Percentiles rank a stretch among this genome's conserved stretches.
These are phyloP conservation scores for Pyrrhoderma lamaoense DNA, from an alignment of 1,284 basidiomycete species.

Conservation along the genomic window DNA sequence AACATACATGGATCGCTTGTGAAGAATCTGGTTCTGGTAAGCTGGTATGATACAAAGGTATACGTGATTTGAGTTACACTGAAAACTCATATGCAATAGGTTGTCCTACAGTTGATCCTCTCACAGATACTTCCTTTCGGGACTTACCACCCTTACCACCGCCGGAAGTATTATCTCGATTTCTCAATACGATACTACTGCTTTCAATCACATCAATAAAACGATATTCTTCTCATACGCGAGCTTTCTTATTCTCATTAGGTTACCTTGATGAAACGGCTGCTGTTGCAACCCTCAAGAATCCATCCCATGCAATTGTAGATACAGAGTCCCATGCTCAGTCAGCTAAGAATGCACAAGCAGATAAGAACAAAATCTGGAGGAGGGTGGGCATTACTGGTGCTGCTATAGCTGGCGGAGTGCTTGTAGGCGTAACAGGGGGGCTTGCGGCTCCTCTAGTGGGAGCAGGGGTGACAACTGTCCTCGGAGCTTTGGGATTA, in stretches of 20 bases:
- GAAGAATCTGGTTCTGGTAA: slow-evolving; percentile 39
- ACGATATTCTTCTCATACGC: slow-evolving; percentile 47
- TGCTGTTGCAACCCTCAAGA: slow-evolving; percentile 40
- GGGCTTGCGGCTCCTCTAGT: slow-evolving; percentile 52
- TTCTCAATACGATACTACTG: slow-evolving; percentile 45
- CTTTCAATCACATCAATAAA: slow-evolving; percentile 42
- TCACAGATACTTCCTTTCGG: slow-evolving; percentile 39
- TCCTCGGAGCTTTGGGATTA: slow-evolving; percentile 45
- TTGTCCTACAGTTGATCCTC: slow-evolving; percentile 35
- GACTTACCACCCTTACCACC: slow-evolving; percentile 37
- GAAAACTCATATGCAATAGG: slow-evolving; percentile 19
- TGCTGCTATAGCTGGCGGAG: slow-evolving; percentile 48
- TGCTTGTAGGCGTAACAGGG: slow-evolving; percentile 49
- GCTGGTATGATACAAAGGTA: neutral
- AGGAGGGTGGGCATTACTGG: slow-evolving; percentile 44
- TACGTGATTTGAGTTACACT: neutral
- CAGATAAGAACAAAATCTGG: slow-evolving; percentile 37
- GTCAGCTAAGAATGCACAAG: slow-evolving; percentile 19
- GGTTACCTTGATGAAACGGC: slow-evolving; percentile 36
- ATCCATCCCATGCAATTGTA: slow-evolving; percentile 37
- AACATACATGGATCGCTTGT: slow-evolving; percentile 42
- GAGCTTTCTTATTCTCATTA: slow-evolving; percentile 37
- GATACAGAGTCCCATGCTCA: slow-evolving; percentile 40
- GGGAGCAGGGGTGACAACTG: slow-evolving; percentile 43
- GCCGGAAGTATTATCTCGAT: slow-evolving; percentile 28